Evolutionary conservation across 768 basidiomycete genomes (phyloP).

Genomic region (Calocera viscosa): DNA sequence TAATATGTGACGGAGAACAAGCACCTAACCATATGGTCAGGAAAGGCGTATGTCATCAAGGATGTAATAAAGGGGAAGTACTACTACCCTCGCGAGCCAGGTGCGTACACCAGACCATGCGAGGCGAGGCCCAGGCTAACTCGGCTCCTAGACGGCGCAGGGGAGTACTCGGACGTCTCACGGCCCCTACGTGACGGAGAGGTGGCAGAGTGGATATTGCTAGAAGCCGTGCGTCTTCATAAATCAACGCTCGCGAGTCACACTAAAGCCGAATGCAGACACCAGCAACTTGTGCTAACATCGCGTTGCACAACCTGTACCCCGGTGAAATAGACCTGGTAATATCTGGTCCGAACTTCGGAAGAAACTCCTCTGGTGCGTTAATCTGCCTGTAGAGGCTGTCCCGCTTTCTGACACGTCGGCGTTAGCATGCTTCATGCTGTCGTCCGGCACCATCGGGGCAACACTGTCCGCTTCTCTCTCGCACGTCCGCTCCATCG

Average conservation of each 20-base stretch:
- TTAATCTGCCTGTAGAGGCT: background rate
- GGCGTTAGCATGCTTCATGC: constrained; percentile 58
- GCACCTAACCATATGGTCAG: constrained; percentile 28
- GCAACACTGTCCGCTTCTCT: constrained; percentile 74
- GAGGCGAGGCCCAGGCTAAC: background rate
- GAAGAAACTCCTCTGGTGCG: constrained; percentile 70
- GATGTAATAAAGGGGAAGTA: constrained; percentile 57
- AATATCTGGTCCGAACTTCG: constrained; percentile 75
- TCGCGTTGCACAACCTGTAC: constrained; percentile 80
- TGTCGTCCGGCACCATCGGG: constrained; percentile 88
- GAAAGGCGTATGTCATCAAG: constrained; percentile 69
- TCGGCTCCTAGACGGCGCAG: constrained; percentile 39
- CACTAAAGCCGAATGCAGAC: constrained; percentile 39
- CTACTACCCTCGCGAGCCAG: constrained; percentile 58
- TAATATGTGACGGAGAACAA: background rate
- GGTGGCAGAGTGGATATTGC: constrained; percentile 79
- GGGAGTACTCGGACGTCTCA: constrained; percentile 49
- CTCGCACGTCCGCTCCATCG: constrained; percentile 61
- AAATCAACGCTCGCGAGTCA: background rate
- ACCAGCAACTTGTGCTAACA: constrained; percentile 83
- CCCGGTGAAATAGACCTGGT: constrained; percentile 81
- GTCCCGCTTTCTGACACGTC: too few species aligned
- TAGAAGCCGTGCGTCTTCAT: constrained; percentile 51
- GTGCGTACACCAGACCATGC: constrained; percentile 23
- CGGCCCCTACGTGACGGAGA: constrained; percentile 65